Percentiles rank a stretch among this genome's conserved stretches.
These are phyloP conservation scores for Fusarium hainanense DNA, from an alignment of 2,329 filamentous ascomycete genomes.

Conservation along the genomic window DNA sequence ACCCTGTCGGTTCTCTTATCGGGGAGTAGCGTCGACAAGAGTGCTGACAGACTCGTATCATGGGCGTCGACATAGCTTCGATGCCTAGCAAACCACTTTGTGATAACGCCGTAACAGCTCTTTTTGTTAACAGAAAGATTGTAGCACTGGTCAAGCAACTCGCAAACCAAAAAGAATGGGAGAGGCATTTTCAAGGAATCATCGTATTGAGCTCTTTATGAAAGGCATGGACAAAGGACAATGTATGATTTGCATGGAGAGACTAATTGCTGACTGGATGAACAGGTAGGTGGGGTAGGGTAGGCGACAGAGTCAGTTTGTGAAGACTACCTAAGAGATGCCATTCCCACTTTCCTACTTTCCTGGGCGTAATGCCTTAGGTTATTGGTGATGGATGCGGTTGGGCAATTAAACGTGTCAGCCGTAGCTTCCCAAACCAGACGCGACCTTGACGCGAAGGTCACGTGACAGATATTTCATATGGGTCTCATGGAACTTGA, in stretches of 20 bases:
- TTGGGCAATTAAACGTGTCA: slow-evolving; percentile 43
- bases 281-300: background rate
- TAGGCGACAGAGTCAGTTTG: slow-evolving; percentile 26
- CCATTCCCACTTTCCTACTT: slow-evolving; percentile 9
- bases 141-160: slow-evolving; percentile 77
- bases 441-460: slow-evolving; percentile 46
- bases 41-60: slow-evolving; percentile 67
- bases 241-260: background rate
- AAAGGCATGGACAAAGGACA: slow-evolving; percentile 1
- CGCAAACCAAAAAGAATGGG: slow-evolving; percentile 76
- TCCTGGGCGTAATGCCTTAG: slow-evolving; percentile 11
- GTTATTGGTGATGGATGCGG: slow-evolving; percentile 9
- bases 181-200: slow-evolving; percentile 65
- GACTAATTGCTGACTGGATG: background rate
- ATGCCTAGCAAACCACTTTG: slow-evolving; percentile 76
- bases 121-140: slow-evolving; percentile 51
- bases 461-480: slow-evolving; percentile 47
- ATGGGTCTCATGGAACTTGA: background rate
- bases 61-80: slow-evolving; percentile 66
- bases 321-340: slow-evolving; percentile 3
- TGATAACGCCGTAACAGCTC: slow-evolving; percentile 55
- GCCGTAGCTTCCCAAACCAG: slow-evolving; percentile 20
- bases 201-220: background rate
- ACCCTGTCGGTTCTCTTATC: slow-evolving; percentile 81
- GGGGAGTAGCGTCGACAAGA: slow-evolving; percentile 81